Conservation (phyloP, 495 filamentous ascomycete genomes). For the Parachaetomium inaequale region DNA sequence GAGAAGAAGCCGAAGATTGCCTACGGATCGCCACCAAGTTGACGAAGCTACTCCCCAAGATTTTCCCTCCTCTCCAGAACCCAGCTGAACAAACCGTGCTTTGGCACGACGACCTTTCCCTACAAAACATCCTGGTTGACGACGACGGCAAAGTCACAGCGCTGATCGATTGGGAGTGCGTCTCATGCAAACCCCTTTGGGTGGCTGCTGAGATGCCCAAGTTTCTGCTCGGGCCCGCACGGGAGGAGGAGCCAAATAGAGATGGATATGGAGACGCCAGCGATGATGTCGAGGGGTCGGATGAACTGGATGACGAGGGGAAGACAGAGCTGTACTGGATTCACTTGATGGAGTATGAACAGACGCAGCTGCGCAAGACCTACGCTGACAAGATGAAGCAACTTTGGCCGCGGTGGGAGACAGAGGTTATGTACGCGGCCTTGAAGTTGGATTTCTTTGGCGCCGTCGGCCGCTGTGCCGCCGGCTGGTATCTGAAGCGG, state of each 20-base stretch:
- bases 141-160: not conserved
- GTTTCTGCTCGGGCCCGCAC: not conserved
- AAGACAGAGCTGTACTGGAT: not conserved
- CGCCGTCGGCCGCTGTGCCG: not conserved
- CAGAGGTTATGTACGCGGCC: not conserved
- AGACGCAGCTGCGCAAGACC: not conserved
- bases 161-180: not conserved
- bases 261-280: not conserved
- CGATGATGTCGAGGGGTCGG: not conserved
- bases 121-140: not conserved
- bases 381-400: not conserved
- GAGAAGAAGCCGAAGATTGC: constrained; percentile 19
- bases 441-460: not conserved
- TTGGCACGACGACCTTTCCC: not conserved
- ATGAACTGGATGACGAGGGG: not conserved
- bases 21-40: constrained; percentile 16
- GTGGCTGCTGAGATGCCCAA: not conserved
- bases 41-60: constrained; percentile 7
- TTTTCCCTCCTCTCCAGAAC: not conserved
- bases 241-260: not conserved
- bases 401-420: not conserved
- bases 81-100: not conserved
- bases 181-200: not conserved
- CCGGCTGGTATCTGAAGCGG: not conserved
- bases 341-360: not conserved